Base-by-base conservation (phyloP, 345 rosid genomes). In the Brassica carinata region DNA sequence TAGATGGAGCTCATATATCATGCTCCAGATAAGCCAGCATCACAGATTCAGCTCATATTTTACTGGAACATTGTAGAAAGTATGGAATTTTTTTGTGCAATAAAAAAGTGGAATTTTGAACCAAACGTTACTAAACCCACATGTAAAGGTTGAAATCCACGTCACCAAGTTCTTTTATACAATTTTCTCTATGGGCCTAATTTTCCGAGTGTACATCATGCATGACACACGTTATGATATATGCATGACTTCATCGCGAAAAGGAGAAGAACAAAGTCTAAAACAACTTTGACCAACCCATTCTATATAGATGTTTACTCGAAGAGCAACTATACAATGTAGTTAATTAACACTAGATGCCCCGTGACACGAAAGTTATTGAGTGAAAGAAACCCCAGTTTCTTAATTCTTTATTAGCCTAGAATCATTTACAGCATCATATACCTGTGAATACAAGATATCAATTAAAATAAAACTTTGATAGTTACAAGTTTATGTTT, bases 291-390 rank as follows among this genome's bases (percentile, higher is more conserved):
- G 72, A 65, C 72, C 75, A 31, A 40, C 29, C 59, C 36, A 40
- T 72, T 29, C 26, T 23, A 23, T 23, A 23, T 2, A 17, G 19
- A 72, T 58, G 45, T 64, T 58, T 40, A 79, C 11, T 18, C 29
- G 36, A 58, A 68, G 59, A 65, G 27, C 59, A 31, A 38, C 57
- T 3, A 0, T 77, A 38, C 30, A 29, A 4, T 17, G 26, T 17
- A 59, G 66, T 43, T 18, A 66, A 58, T 48, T 66, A 79, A 45
- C 69, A 67, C 17, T 57, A 53, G 66, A 30, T 59, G 63, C 53
- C 29, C 69, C 74, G 63, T 67, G 63, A 67, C 82, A 79, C 82
- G 82, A 73, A 73, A 79, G 51, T 40, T 79, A 79, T 67, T 73
- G 78, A 73, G 82, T 73, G 78, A 67, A 79, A 73, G 82, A 79